Base-by-base conservation (phyloP, 495 filamentous ascomycete genomes). In the Geopyxis carbonaria region DNA sequence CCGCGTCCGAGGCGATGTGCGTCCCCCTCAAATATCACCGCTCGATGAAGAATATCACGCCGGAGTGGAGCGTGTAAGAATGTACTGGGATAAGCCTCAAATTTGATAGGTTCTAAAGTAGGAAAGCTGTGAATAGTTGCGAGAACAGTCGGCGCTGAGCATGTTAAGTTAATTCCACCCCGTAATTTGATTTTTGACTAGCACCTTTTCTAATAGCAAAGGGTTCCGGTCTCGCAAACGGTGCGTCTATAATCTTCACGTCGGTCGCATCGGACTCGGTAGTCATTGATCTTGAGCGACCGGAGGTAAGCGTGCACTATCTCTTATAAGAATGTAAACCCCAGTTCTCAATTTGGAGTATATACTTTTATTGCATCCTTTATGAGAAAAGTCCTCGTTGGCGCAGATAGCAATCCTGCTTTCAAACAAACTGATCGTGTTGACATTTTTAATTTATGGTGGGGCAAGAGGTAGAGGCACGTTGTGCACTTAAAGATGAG, bases 21-120 rank as follows among this genome's bases (percentile, higher is more conserved):
- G 65, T 94, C 85, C 51, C 82, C 89, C 62, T 97, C 89, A 70
- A 78, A 95, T 43, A 93, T 57, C 14, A 95, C 70, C 43, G 91
- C 89, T 21, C 86, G 72, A 59, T 95, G 91, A 14, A 99, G 75
- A 40, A 99, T 75, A 53, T 99, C 89, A 53, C 78, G 75, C 7
- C 89, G 81, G 11, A 93, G 66, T 4, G 89, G 89, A 31, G 94
- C 68, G 54, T 76, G 57, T 4, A 99, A 75, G 56, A 94, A 80
- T 44, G 77, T 80, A 42, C 69, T 59, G 5, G 79, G 75, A 66
- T 85, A 95, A 56, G 73, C 58, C 45, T 80, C 71, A 57, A 92
- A 78, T 24, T 74, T 69, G 32, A 74, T 56, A 16, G 89, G 89
- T 58, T 93, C 84, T 64, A 95, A 75, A 11, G 74, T 65, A 23